Evolutionary conservation across 2,329 filamentous ascomycete species (phyloP).

Genomic region (Lizonia empirigonia): DNA sequence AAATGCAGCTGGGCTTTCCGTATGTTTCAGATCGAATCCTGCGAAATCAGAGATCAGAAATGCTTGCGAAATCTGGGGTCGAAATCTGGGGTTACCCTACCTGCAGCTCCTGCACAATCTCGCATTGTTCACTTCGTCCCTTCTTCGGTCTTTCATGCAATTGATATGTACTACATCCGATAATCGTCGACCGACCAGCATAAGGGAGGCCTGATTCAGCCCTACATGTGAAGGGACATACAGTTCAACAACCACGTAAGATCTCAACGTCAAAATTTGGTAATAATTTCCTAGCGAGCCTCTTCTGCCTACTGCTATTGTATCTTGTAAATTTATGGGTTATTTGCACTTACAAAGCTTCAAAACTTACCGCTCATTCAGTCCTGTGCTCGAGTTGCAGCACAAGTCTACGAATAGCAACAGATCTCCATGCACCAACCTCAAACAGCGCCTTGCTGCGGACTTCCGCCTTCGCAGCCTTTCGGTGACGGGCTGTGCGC

Average conservation of each 20-base stretch:
- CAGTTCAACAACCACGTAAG: too few relatives aligned
- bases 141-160: not conserved
- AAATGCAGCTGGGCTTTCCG: not conserved
- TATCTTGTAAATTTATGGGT: too few relatives aligned
- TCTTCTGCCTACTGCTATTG: too few relatives aligned
- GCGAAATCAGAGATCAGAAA: not conserved
- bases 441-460: not conserved
- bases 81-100: too few relatives aligned
- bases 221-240: too few relatives aligned
- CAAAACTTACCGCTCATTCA: not conserved
- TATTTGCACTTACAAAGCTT: not conserved
- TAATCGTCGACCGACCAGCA: too few relatives aligned
- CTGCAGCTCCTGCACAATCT: not conserved
- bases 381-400: not conserved
- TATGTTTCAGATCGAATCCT: not conserved
- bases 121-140: not conserved
- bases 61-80: not conserved
- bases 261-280: too few relatives aligned
- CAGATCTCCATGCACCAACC: conserved; percentile 8
- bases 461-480: not conserved
- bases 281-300: too few relatives aligned
- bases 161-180: too few relatives aligned
- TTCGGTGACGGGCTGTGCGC: conserved; percentile 10
- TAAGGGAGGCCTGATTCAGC: too few relatives aligned
- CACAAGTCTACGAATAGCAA: conserved; percentile 4